These are phyloP conservation scores for Ricinus communis DNA, from an alignment of 345 rosid species.

Conservation along the genomic window DNA sequence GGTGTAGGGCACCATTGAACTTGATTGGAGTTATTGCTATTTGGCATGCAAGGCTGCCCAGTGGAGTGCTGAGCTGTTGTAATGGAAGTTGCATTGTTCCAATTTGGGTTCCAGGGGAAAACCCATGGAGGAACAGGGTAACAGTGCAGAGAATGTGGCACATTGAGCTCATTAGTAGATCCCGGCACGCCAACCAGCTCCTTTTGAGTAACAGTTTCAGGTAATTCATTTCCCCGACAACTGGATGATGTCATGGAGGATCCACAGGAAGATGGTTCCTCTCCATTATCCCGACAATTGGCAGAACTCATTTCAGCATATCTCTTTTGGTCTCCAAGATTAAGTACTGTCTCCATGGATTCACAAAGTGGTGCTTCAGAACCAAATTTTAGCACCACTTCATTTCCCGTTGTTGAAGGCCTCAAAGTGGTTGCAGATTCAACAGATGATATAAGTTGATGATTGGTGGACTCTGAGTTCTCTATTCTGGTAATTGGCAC, in stretches of 20 bases:
- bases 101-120: constrained; percentile 45
- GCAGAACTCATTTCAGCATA: constrained; percentile 29
- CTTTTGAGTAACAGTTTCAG: constrained; percentile 26
- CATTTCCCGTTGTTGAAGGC: constrained; percentile 43
- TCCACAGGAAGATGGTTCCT: constrained; percentile 39
- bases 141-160: constrained; percentile 36
- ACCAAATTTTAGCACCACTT: constrained; percentile 65
- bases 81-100: constrained; percentile 28
- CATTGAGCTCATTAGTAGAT: constrained; percentile 37
- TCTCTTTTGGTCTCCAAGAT: constrained; percentile 43
- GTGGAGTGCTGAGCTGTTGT: constrained; percentile 33
- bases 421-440: constrained; percentile 35
- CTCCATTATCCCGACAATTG: constrained; percentile 32
- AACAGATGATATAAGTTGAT: constrained; percentile 31
- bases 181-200: constrained; percentile 25
- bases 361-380: constrained; percentile 51
- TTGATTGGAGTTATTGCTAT: constrained; percentile 24
- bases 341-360: constrained; percentile 51
- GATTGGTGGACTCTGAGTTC: constrained; percentile 39
- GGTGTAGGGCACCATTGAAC: constrained; percentile 57
- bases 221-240: constrained; percentile 30
- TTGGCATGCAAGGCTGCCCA: constrained; percentile 24
- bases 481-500: constrained; percentile 40
- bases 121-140: constrained; percentile 55
- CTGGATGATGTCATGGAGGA: constrained; percentile 35